Conservation (phyloP, 1,284 basidiomycete genomes). For the Chiua sp. region DNA sequence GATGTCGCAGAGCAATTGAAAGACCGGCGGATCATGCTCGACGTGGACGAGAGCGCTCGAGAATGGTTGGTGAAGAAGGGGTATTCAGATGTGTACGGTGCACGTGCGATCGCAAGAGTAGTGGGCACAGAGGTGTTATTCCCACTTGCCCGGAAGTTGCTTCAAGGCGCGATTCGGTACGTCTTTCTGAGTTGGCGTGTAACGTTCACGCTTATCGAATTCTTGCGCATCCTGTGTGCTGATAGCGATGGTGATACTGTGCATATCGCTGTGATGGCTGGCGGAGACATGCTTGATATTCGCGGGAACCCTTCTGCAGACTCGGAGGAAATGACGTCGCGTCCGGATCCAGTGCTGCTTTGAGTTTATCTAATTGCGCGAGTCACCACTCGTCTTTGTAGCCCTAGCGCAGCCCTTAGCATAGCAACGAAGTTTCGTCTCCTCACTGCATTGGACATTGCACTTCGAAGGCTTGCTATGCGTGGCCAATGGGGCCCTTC, state of each 20-base stretch:
- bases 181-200: constrained; percentile 19
- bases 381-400: no score
- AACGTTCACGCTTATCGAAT: neutral
- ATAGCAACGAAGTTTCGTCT: no score
- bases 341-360: neutral
- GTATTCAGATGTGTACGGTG: constrained; percentile 88
- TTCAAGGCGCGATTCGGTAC: constrained; percentile 77
- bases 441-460: no score
- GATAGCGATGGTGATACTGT: constrained; percentile 42
- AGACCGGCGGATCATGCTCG: constrained; percentile 71
- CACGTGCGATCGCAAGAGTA: constrained; percentile 83
- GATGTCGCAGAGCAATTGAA: constrained; percentile 77
- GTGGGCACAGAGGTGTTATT: constrained; percentile 80
- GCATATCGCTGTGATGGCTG: constrained; percentile 22
- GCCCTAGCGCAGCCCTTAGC: no score
- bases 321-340: constrained; percentile 18
- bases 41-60: constrained; percentile 68
- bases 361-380: no score
- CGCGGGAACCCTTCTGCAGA: constrained; percentile 40
- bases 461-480: no score
- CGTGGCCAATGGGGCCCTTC: no score
- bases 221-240: neutral
- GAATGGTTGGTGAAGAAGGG: constrained; percentile 83
- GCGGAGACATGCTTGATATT: constrained; percentile 30
- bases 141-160: constrained; percentile 76